Evolutionary conservation across 148 eudicot genomes (phyloP).

Genomic region (Polygonum aviculare): DNA sequence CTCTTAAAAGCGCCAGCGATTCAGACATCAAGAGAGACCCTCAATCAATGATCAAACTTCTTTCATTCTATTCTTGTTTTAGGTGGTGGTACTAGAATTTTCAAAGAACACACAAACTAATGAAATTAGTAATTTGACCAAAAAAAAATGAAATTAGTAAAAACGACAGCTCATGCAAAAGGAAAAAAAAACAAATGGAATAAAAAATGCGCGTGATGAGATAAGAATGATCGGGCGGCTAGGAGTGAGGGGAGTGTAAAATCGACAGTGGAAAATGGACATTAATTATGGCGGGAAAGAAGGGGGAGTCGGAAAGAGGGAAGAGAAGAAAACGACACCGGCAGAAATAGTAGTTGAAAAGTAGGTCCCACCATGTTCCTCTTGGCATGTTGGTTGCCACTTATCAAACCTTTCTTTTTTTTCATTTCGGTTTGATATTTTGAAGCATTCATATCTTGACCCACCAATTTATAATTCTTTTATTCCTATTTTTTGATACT

Average conservation of each 20-base stretch:
- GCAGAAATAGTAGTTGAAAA: not conserved
- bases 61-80: too few relatives aligned
- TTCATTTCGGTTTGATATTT: not conserved
- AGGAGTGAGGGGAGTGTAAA: not conserved
- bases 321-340: not conserved
- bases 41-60: too few relatives aligned
- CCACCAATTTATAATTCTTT: not conserved
- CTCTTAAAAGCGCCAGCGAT: too few relatives aligned
- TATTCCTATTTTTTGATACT: too few relatives aligned
- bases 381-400: not conserved
- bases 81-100: too few relatives aligned
- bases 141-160: not conserved
- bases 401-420: not conserved
- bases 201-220: not conserved
- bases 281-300: slow-evolving; percentile 1
- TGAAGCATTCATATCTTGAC: not conserved
- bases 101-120: not conserved
- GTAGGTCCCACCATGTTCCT: slow-evolving; percentile 5
- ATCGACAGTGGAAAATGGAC: not conserved
- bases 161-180: not conserved
- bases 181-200: not conserved
- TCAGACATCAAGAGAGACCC: too few relatives aligned
- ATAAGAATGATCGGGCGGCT: not conserved
- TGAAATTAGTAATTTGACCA: not conserved
- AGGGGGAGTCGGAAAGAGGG: not conserved